phyloP scores from a whole-genome alignment of 441 rosid genomes.

The Gossypium trilobum region DNA sequence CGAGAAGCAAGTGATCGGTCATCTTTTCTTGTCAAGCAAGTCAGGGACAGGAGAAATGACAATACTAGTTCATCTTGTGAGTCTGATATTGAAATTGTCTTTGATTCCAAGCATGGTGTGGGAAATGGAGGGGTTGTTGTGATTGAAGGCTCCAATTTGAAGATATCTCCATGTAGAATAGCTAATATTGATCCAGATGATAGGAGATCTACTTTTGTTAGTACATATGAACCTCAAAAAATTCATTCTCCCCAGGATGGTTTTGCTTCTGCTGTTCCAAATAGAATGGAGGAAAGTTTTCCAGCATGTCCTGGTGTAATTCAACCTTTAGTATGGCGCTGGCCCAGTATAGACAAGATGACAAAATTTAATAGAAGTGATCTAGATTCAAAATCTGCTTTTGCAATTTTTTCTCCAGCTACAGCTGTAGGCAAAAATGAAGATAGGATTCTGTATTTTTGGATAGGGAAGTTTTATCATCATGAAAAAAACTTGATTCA shows the following conservation, averaged over 20 bases:
- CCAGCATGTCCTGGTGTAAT: conserved; percentile 20
- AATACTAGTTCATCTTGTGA: conserved; percentile 32
- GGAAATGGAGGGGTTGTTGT: conserved; percentile 31
- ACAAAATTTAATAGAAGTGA: conserved; percentile 29
- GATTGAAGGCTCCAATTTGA: conserved; percentile 24
- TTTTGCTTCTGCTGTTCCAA: conserved; percentile 14
- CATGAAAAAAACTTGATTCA: conserved; percentile 31
- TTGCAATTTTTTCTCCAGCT: conserved; percentile 40
- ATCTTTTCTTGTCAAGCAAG: conserved; percentile 25
- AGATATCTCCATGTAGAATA: conserved; percentile 28
- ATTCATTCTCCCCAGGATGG: conserved; percentile 19
- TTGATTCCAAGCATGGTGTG: conserved; percentile 35
- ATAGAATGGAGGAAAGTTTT: conserved; percentile 22
- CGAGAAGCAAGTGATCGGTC: conserved; percentile 25
- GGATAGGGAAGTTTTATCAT: conserved; percentile 71
- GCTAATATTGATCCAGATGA: conserved; percentile 26
- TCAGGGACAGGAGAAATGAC: conserved; percentile 22
- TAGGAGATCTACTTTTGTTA: conserved; percentile 28
- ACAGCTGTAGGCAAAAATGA: conserved; percentile 32
- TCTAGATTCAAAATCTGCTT: conserved; percentile 58
- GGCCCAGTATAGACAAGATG: conserved; percentile 69
- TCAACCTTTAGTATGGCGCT: conserved; percentile 42
- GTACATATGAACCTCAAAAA: conserved; percentile 25
- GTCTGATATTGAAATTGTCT: conserved; percentile 44
- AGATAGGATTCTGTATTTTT: conserved; percentile 52